phyloP scores from a whole-genome alignment of 805 yeast species.

The Spencermartinsiella europaea region DNA sequence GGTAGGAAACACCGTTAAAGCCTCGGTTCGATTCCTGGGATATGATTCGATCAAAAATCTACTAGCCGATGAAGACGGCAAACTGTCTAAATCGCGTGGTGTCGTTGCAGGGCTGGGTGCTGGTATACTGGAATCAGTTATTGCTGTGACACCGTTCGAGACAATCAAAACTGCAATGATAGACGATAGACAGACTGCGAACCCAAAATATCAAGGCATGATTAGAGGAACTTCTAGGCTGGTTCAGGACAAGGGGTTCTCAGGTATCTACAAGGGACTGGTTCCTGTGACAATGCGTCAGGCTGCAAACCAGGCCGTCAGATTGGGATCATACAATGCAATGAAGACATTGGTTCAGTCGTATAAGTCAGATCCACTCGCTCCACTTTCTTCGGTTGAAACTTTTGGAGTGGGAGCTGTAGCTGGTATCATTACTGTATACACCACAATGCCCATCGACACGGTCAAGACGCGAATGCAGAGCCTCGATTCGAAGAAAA shows the following conservation, averaged over 20 bases:
- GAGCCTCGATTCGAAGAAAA: slow-evolving; percentile 68
- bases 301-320: slow-evolving; percentile 91
- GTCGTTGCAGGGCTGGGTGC: slow-evolving; percentile 98
- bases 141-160: slow-evolving; percentile 96
- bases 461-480: slow-evolving; percentile 98
- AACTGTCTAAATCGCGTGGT: slow-evolving; percentile 84
- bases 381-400: slow-evolving; percentile 69
- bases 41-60: slow-evolving; percentile 79
- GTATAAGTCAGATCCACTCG: slow-evolving; percentile 59
- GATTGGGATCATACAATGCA: slow-evolving; percentile 88
- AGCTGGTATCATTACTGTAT: slow-evolving; percentile 86
- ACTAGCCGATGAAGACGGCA: slow-evolving; percentile 78
- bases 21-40: slow-evolving; percentile 91
- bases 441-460: slow-evolving; percentile 92
- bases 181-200: slow-evolving; percentile 76
- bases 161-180: slow-evolving; percentile 94
- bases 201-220: slow-evolving; percentile 68
- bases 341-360: slow-evolving; percentile 75
- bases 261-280: slow-evolving; percentile 82
- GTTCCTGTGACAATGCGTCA: slow-evolving; percentile 93
- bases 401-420: slow-evolving; percentile 88
- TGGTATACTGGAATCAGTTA: slow-evolving; percentile 82
- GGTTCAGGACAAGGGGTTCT: slow-evolving; percentile 70
- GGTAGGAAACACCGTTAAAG: slow-evolving; percentile 93
- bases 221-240: slow-evolving; percentile 59